Conservation (phyloP, 306 rosid species). For the Dicorynia guianensis region DNA sequence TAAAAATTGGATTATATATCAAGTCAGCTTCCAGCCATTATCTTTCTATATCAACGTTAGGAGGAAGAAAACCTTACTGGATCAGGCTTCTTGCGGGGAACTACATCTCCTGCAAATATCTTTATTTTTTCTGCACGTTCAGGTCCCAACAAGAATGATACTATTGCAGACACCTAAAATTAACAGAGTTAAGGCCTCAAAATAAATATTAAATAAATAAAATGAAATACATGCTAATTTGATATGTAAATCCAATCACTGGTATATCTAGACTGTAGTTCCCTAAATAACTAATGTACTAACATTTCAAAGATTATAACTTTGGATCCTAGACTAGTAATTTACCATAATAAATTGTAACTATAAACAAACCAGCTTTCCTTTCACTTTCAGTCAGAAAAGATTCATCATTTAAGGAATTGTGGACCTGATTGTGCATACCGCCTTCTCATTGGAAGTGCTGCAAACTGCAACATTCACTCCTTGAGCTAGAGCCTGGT, state of each 20-base stretch:
- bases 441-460: slow-evolving; percentile 99
- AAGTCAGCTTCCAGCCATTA: slow-evolving; percentile 5
- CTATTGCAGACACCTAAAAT: slow-evolving; percentile 94
- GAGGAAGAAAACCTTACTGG: slow-evolving; percentile 66
- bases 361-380: slow-evolving; percentile 10
- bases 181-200: slow-evolving; percentile 41
- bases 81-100: slow-evolving; percentile 98
- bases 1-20: slow-evolving; percentile 12
- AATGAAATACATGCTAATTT: slow-evolving; percentile 19
- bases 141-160: slow-evolving; percentile 85
- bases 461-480: slow-evolving; percentile 98
- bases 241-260: slow-evolving; percentile 21
- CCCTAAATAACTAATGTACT: slow-evolving; percentile 28
- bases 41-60: slow-evolving; percentile 22
- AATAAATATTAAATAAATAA: no score
- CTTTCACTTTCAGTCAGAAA: slow-evolving; percentile 24
- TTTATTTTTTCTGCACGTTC: slow-evolving; percentile 85
- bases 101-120: slow-evolving; percentile 98
- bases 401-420: slow-evolving; percentile 35
- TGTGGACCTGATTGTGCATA: slow-evolving; percentile 68
- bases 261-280: background rate
- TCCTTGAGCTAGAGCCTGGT: slow-evolving; percentile 88
- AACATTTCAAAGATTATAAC: slow-evolving; percentile 14
- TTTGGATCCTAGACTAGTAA: background rate
- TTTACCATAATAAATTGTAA: background rate